A percentile compares a stretch with the other conserved stretches of the same genome.
Conservation (phyloP, 2,329 filamentous ascomycete species). For the Talaromyces sp. region DNA sequence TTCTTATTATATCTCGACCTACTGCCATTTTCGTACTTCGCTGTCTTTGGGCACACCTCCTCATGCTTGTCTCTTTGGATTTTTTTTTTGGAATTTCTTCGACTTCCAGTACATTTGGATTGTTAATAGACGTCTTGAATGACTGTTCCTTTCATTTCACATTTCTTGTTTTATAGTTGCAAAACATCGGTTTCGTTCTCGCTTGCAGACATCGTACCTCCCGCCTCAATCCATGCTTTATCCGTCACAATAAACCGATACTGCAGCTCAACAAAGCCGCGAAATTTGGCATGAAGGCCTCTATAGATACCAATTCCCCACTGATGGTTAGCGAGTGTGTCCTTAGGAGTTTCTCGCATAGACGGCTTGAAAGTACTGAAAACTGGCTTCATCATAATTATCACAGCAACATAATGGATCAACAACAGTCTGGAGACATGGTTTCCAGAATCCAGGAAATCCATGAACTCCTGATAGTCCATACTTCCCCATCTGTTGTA, state of each 20-base stretch:
- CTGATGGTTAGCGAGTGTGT: constrained; percentile 24
- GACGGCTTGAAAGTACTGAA: constrained; percentile 9
- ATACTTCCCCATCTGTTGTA: constrained; percentile 40
- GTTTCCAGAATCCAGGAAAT: constrained; percentile 42
- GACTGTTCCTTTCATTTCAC: background rate
- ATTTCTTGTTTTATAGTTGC: background rate
- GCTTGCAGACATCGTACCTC: background rate
- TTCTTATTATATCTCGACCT: too few species aligned
- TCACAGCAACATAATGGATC: constrained; percentile 45
- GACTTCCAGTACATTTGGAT: too few species aligned
- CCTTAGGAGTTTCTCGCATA: constrained; percentile 6
- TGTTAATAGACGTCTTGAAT: too few species aligned
- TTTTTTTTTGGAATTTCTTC: too few species aligned
- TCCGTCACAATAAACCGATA: constrained; percentile 6
- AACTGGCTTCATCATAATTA: constrained; percentile 36
- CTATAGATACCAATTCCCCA: constrained; percentile 37
- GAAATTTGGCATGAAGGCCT: constrained; percentile 27
- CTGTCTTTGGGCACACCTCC: too few species aligned
- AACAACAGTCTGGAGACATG: constrained; percentile 40
- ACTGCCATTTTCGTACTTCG: too few species aligned
- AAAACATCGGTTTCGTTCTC: background rate
- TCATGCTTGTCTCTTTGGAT: too few species aligned
- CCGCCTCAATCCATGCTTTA: background rate
- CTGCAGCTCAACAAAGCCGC: constrained; percentile 30
- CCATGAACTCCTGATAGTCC: constrained; percentile 37